Base-by-base conservation (phyloP, 2,329 filamentous ascomycete species). In the Aspergillus sclerotialis region DNA sequence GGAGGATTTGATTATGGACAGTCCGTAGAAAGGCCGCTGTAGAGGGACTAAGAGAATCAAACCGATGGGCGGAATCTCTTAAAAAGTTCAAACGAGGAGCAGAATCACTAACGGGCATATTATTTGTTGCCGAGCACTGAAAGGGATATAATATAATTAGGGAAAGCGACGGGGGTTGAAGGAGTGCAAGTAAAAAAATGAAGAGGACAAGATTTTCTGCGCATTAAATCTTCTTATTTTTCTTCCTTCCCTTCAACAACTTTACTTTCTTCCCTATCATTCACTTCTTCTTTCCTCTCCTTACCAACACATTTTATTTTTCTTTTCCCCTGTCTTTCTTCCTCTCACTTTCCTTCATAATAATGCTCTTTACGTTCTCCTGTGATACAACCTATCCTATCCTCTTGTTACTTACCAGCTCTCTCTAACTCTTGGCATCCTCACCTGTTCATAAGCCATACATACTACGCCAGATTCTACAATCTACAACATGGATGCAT, bases 1-100 rank as follows among this genome's bases (percentile, higher is more conserved):
- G 50, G 15, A 61, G 46, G 32, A 63, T 50, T 13, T 40, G 49
- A 37, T 60, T 61, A 48, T 64, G 61, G n/a, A 52, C 46, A 10
- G 42, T 44, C 43, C 62, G 47, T 18, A 68, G 48, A 54, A 67
- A 49, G 10, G 61, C 54, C 2, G 65, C 54, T n/a, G 63, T 67
- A 9, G 64, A 63, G 12, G 59, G 56, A 37, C 58, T 62, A 12
- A 45, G 35, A 7, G 46, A 38, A 24, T 44, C 45, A 32, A 65
- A 43, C 19, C 52, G 47, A 35, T 46, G 44, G 3, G 60, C 60
- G 13, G 64, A 56, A 27, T 54, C 44, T 39, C 45, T 55, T n/a
- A 68, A 44, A 39, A 62, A 67, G 26, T 52, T 45, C 39, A 65
- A 42, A 19, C 49, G 49, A 29, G 55, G 36, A 6, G 48, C 26